These are phyloP conservation scores for Geotrichum citri-aurantii DNA, from an alignment of 1,139 yeast species.

Conservation along the genomic window DNA sequence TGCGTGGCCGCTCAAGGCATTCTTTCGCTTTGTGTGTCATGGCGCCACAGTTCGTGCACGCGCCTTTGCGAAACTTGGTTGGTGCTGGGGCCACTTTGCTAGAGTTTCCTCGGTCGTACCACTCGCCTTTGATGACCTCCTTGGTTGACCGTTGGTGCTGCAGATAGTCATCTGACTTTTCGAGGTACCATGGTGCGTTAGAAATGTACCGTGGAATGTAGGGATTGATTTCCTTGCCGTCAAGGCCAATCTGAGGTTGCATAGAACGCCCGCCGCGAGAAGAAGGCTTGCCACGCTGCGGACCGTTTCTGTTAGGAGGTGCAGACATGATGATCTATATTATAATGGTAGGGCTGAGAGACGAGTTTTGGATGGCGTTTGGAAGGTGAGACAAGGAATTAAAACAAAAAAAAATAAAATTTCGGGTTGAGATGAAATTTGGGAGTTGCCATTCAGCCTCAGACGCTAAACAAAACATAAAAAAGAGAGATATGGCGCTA, in stretches of 20 bases:
- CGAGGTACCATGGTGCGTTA: constrained; percentile 49
- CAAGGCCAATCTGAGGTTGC: constrained; percentile 30
- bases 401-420: neutral
- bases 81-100: constrained; percentile 27
- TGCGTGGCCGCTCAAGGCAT: constrained; percentile 49
- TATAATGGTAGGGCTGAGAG: neutral
- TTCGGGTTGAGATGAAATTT: neutral
- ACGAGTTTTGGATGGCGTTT: neutral
- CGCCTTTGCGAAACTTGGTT: constrained; percentile 38
- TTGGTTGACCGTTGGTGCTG: constrained; percentile 46
- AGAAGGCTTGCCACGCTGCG: neutral
- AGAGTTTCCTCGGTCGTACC: constrained; percentile 32
- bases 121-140: constrained; percentile 26
- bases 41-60: constrained; percentile 52
- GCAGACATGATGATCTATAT: constrained; percentile 11
- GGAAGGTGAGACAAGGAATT: neutral
- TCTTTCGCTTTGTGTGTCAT: constrained; percentile 43
- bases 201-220: constrained; percentile 41
- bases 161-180: constrained; percentile 38
- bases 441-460: neutral
- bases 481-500: neutral
- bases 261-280: constrained; percentile 7
- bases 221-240: constrained; percentile 37
- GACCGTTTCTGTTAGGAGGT: constrained; percentile 4
- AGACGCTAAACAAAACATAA: neutral